Evolutionary conservation across 768 basidiomycete genomes (phyloP).

Genomic region (Rhizopogon vesiculosus): DNA sequence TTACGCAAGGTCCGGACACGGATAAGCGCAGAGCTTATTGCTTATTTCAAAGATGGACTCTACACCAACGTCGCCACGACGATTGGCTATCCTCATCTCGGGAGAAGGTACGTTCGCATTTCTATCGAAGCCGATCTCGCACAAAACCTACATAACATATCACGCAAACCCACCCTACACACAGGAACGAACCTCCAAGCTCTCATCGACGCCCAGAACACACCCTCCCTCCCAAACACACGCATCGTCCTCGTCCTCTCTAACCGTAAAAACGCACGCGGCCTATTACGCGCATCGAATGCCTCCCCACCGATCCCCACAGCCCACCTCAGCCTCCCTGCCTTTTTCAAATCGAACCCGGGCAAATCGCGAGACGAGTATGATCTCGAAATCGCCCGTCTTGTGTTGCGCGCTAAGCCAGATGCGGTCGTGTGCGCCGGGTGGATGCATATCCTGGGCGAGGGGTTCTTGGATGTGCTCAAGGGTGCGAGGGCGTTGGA

Average conservation of each 20-base stretch:
- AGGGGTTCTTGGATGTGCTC: slow-evolving; percentile 70
- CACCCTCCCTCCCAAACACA: slow-evolving; percentile 65
- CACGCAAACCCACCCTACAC: too few relatives aligned
- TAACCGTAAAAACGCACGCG: slow-evolving; percentile 88
- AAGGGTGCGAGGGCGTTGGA: slow-evolving; percentile 34
- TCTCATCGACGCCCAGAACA: slow-evolving; percentile 82
- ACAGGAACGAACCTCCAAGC: slow-evolving; percentile 95
- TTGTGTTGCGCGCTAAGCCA: slow-evolving; percentile 59
- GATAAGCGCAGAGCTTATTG: not conserved
- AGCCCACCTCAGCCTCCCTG: slow-evolving; percentile 77
- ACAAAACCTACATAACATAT: not conserved
- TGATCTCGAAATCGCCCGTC: slow-evolving; percentile 73
- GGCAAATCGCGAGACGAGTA: slow-evolving; percentile 79
- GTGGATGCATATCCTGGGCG: slow-evolving; percentile 96
- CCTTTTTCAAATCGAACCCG: slow-evolving; percentile 71
- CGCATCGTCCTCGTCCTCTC: slow-evolving; percentile 81
- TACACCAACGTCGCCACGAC: slow-evolving; percentile 10
- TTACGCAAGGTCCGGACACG: not conserved
- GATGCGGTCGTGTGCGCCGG: slow-evolving; percentile 94
- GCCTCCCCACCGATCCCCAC: slow-evolving; percentile 79
- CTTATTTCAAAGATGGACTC: not conserved
- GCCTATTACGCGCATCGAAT: slow-evolving; percentile 72
- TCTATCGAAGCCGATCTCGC: not conserved
- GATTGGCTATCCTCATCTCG: slow-evolving; percentile 59
- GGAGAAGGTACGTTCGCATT: slow-evolving; percentile 44